Base-by-base conservation (phyloP, 2,329 filamentous ascomycete species). In the Pestalotiopsis sp. region DNA sequence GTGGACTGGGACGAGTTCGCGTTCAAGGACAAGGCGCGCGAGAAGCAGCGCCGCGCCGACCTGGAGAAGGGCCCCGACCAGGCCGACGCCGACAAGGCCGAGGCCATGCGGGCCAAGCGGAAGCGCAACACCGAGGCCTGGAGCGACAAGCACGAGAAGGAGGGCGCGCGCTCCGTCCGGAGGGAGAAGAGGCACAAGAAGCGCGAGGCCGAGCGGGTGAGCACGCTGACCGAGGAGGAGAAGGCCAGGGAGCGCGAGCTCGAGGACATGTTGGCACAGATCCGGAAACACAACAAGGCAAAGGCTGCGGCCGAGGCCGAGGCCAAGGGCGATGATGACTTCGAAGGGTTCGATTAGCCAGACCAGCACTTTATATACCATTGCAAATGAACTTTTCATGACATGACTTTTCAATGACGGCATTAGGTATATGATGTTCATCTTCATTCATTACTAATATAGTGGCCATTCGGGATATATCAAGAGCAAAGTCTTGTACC, bases 11-110 rank as follows among this genome's bases (percentile, higher is more conserved):
- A 91, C 58, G 83, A 80, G 2, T 94, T 90, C 74, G 82, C 87
- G 0, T 95, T 94, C 81, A 90, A 90, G 75, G 92, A 95, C 74
- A 92, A 91, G 76, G 82, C 85, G 23, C 86, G 91, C 38, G 93
- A 95, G 77, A 88, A 89, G 75, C 87, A 87, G 52, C 85, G 93
- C 17, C 83, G 84, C 72, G 85, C 85, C 64, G 87, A 87, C 3
- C 80, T 92, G 61, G 82, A 80, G n/a, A 52, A 52, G n/a, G 81
- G 82, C 59, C 77, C 80, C 45, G 79, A 78, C 64, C 38, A 38
- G 52, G 52, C 36, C n/a, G 25, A n/a, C 6, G 66, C 7, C 3
- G 77, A 80, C 23, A 76, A 80, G 36, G 77, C 78, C 0, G 80
- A 81, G 17, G 81, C 81, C n/a, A 73, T 82, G 67, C 83, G 84